Evolutionary conservation across 495 filamentous ascomycete species (phyloP), one percentile per base, ranked within the genome.

Genomic region (Stereocaulon alpinum): DNA sequence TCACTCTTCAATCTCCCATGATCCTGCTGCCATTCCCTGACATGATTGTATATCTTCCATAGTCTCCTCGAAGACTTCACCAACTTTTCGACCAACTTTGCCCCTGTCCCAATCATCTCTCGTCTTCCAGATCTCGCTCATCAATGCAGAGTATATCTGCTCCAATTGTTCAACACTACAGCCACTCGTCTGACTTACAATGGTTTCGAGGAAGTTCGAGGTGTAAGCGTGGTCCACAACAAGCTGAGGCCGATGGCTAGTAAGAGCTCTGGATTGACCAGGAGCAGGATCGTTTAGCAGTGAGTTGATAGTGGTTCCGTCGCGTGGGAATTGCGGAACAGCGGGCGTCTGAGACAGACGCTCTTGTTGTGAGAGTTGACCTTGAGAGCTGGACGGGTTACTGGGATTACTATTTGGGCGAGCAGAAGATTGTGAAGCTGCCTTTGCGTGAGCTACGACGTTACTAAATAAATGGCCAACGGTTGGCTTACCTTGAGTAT

Each of bases 91-190:
- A 24, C 86, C 76, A 12, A 97, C 89, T 55, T 72, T 72, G 65
- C 80, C 85, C 18, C 93, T 81, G 71, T 97, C 88, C 80, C 85
- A 91, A 64, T 94, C 84, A 55, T 80, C 77, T 43, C 88, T 80
- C 58, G 75, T 78, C 59, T 76, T 80, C 93, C 93, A 98, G 15
- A 97, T 75, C 44, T 82, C 80, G 60, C 91, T 85, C 92, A 96
- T 96, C 66, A 96, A 72, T 58, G 82, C 83, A n/a, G 91, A 83
- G 68, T 89, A 88, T 68, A 95, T 82, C 69, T 96, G 91, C 73
- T 97, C 92, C 32, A 98, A 77, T 69, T 98, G 94, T 72, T 97
- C 93, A 42, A 98, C 84, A 2, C 82, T 86, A 72, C 83, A 91
- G 0, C 91, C 91, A 44, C 85, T 86, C 9, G 87, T 88, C 34